A percentile compares a stretch with the other conserved stretches of the same genome.
Conservation (phyloP, 176 grass and related monocot species). For the Coix lacrymajobi region DNA sequence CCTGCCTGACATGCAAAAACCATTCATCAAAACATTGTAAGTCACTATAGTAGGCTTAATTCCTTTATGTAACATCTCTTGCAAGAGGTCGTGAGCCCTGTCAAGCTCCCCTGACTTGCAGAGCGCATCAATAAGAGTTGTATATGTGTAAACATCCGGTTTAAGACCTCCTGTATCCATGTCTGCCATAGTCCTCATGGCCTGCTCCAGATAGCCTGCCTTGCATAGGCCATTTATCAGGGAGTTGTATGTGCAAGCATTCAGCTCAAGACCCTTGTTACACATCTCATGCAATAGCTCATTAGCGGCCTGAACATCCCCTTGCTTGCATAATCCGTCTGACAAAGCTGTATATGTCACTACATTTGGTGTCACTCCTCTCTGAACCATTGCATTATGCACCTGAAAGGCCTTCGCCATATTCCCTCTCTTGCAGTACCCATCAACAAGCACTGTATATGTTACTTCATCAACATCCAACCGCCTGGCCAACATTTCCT, state of each 20-base stretch:
- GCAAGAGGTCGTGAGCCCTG: constrained; percentile 62
- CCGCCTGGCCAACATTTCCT: constrained; percentile 58
- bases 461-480: constrained; percentile 66
- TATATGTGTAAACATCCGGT: constrained; percentile 83
- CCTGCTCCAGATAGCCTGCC: constrained; percentile 75
- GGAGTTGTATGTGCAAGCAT: constrained; percentile 80
- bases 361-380: constrained; percentile 65
- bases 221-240: constrained; percentile 94
- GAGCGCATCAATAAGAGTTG: constrained; percentile 81
- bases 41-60: constrained; percentile 84
- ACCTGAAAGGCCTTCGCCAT: constrained; percentile 70
- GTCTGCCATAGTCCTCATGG: constrained; percentile 71
- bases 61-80: constrained; percentile 89
- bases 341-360: constrained; percentile 91
- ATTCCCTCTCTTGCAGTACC: constrained; percentile 75
- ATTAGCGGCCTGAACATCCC: constrained; percentile 69
- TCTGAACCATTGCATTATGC: constrained; percentile 73
- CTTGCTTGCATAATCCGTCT: constrained; percentile 87
- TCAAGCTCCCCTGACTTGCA: constrained; percentile 76
- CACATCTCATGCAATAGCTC: constrained; percentile 92
- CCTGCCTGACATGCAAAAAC: constrained; percentile 77
- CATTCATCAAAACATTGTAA: constrained; percentile 97
- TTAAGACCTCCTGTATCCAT: constrained; percentile 64
- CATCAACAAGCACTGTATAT: constrained; percentile 77
- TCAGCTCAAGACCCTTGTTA: constrained; percentile 70